A percentile compares a stretch with the other conserved stretches of the same genome.
Evolutionary conservation across 73 alveolate species (phyloP).

Genomic region (Symbiodinium pilosum): DNA sequence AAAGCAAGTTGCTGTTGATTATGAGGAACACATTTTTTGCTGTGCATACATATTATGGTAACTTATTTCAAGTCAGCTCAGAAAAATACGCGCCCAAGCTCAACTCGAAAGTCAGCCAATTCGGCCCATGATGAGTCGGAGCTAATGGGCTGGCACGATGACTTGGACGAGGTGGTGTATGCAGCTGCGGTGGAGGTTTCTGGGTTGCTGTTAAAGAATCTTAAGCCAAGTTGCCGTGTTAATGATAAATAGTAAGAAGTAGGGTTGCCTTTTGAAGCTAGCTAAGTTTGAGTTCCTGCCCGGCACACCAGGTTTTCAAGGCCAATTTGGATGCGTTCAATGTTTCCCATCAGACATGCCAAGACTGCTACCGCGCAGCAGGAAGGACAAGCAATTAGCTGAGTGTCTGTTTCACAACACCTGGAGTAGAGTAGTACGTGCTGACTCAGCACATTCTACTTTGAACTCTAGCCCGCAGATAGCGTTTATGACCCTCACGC

Average conservation of each 20-base stretch:
- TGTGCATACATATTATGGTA: too few relatives aligned
- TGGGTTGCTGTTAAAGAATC: too few relatives aligned
- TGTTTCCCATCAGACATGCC: background rate
- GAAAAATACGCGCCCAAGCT: constrained; percentile 3
- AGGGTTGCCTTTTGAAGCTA: too few relatives aligned
- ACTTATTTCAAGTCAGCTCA: too few relatives aligned
- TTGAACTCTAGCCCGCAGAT: too few relatives aligned
- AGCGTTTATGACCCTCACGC: background rate
- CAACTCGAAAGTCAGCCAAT: background rate
- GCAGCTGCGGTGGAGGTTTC: background rate
- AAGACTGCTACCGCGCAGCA: background rate
- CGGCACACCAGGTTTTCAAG: too few relatives aligned
- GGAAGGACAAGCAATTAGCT: background rate
- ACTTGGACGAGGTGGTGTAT: background rate
- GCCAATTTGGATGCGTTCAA: background rate
- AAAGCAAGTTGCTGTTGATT: too few relatives aligned
- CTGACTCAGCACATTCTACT: too few relatives aligned
- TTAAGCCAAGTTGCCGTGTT: too few relatives aligned
- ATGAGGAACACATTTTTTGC: too few relatives aligned
- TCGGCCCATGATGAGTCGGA: background rate
- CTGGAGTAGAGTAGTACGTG: background rate
- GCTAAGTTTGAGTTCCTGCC: too few relatives aligned
- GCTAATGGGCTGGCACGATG: background rate
- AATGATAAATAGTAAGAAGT: too few relatives aligned
- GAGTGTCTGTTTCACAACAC: background rate